A percentile compares a stretch with the other conserved stretches of the same genome.
Conservation (phyloP, 805 yeast species). For the Metschnikowia lochheadii region DNA sequence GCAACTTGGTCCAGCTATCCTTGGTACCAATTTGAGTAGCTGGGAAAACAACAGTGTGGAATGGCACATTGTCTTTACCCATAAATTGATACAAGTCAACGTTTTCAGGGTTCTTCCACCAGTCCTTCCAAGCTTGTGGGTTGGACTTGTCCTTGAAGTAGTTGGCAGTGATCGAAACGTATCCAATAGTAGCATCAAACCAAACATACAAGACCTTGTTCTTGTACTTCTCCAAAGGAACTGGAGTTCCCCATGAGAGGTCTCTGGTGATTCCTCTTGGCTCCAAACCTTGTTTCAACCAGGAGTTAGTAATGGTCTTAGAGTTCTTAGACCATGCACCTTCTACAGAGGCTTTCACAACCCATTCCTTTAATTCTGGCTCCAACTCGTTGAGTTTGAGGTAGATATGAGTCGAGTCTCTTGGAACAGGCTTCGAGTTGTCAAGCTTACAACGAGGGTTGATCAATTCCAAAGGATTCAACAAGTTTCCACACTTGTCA, state of each 20-base stretch:
- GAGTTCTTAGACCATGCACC: conserved; percentile 94
- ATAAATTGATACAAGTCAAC: conserved; percentile 91
- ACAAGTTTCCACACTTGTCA: conserved; percentile 87
- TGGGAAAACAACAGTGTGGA: conserved; percentile 98
- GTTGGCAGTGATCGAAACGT: conserved; percentile 92
- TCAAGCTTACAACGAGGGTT: conserved; percentile 96
- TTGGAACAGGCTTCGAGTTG: conserved; percentile 72
- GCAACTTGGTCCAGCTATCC: conserved; percentile 85
- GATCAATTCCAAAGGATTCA: conserved; percentile 89
- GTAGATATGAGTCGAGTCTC: conserved; percentile 81
- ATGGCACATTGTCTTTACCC: conserved; percentile 99
- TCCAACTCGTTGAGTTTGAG: conserved; percentile 81
- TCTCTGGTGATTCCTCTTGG: conserved; percentile 98
- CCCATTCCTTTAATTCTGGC: conserved; percentile 70
- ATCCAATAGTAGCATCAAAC: conserved; percentile 98
- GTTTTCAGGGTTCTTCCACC: conserved; percentile 95
- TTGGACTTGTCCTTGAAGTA: conserved; percentile 55
- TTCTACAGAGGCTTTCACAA: conserved; percentile 56
- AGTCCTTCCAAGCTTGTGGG: conserved; percentile 61
- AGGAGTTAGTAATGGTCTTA: conserved; percentile 79
- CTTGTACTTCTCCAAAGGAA: conserved; percentile 80
- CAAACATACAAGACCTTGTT: conserved; percentile 95
- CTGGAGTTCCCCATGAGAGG: conserved; percentile 97
- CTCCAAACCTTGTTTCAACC: conserved; percentile 90
- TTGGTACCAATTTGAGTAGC: conserved; percentile 84